Base-by-base conservation (phyloP, 2,329 filamentous ascomycete species). In the Aspergillus tamarii region DNA sequence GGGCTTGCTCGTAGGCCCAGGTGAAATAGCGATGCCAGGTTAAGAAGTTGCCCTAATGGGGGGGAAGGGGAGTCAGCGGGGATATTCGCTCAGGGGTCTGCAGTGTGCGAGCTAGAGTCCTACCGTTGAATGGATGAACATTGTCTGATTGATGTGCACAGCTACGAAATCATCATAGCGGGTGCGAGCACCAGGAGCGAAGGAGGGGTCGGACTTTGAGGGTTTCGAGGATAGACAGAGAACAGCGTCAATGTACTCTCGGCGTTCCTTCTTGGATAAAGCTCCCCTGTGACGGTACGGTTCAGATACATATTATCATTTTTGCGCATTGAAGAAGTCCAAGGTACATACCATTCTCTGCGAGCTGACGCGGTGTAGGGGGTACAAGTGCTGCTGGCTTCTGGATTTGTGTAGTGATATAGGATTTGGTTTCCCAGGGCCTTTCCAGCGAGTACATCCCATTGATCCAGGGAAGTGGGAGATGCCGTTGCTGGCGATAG, bases 121-220 rank as follows among this genome's bases (percentile, higher is more conserved):
- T 68, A 74, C 74, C 8, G 75, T 74, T 26, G 61, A 69, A 60
- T 85, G 84, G 21, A 85, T 83, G 1, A 57, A 59, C 11, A 76
- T 64, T 0, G 84, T 84, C 64, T 82, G 77, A 59, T 83, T 81
- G 62, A 86, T 79, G 64, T 86, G 84, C 0, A 78, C 76, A 6
- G 79, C 82, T 7, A 84, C 76, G 50, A 81, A 86, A 63, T 86
- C 84, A 67, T 86, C 84, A 62, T 80, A 85, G n/a, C 61, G 83
- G 64, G 76, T 80, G 62, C 75, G 77, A 3, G 79, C 82, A 2
- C 84, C 84, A 0, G 82, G 73, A 0, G 77, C 80, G 14, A 76
- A 71, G 0, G 70, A 66, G 0, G 72, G 12, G 70, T 72, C 26
- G 34, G 45, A 39, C 11, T 58, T 57, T 7, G 60, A 21, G 8